These are phyloP conservation scores for Collybiopsis luxurians DNA, from an alignment of 768 basidiomycete species.

Conservation along the genomic window DNA sequence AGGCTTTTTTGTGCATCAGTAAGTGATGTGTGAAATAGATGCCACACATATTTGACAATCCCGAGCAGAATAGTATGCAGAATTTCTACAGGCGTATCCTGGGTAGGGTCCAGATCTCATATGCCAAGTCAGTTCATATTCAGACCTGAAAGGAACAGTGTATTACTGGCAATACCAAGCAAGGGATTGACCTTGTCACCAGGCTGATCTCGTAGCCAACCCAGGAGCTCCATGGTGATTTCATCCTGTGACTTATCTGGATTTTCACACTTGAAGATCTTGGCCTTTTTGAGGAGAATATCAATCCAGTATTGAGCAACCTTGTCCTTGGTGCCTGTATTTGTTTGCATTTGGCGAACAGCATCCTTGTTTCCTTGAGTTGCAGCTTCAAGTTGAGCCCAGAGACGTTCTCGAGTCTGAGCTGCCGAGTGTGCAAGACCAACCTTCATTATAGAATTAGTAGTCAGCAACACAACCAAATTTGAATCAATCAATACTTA, in stretches of 20 bases:
- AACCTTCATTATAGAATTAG: constrained; percentile 13
- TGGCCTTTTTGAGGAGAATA: constrained; percentile 19
- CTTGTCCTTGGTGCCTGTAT: constrained; percentile 35
- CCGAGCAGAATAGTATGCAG: constrained; percentile 45
- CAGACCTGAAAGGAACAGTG: neutral
- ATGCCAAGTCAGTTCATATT: neutral
- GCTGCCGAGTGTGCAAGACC: constrained; percentile 19
- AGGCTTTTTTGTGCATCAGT: constrained; percentile 19
- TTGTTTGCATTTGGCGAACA: constrained; percentile 25
- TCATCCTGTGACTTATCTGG: constrained; percentile 11
- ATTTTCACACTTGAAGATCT: constrained; percentile 18
- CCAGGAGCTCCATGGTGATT: constrained; percentile 22
- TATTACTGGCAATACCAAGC: constrained; percentile 16
- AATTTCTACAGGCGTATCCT: constrained; percentile 39
- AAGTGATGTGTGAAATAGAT: constrained; percentile 28
- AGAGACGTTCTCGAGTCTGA: constrained; percentile 18
- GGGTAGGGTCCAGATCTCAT: constrained; percentile 12
- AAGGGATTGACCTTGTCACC: constrained; percentile 27
- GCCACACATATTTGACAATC: constrained; percentile 42
- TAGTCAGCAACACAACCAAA: neutral
- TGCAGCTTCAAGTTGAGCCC: constrained; percentile 27
- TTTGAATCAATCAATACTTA: constrained; percentile 11
- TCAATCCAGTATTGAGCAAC: constrained; percentile 38
- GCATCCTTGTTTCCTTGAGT: constrained; percentile 27
- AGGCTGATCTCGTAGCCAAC: constrained; percentile 23